Conservation (phyloP, 2,329 filamentous ascomycete species). For the Didymella segeticola region DNA sequence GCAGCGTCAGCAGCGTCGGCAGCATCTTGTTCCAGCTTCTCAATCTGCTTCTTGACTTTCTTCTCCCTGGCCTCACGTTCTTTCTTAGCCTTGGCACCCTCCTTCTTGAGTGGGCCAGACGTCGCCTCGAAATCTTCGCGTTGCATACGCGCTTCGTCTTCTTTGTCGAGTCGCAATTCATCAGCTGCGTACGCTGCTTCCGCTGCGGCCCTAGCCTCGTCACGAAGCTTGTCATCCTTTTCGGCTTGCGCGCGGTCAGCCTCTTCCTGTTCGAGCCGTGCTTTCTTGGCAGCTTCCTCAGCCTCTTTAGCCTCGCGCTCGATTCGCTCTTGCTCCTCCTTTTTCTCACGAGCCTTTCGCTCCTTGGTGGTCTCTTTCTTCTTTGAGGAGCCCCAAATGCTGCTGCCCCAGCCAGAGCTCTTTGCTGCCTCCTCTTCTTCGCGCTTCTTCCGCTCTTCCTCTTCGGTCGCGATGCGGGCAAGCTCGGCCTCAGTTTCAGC, state of each 20-base stretch:
- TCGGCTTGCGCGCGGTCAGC: conserved; percentile 24
- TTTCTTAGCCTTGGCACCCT: conserved; percentile 37
- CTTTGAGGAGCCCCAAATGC: conserved; percentile 34
- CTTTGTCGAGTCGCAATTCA: conserved; percentile 23
- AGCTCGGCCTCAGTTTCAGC: conserved; percentile 8
- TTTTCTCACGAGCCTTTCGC: conserved; percentile 44
- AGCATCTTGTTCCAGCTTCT: conserved; percentile 36
- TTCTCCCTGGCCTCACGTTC: conserved; percentile 39
- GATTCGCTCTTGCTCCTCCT: conserved; percentile 28
- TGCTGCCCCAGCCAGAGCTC: conserved; percentile 31
- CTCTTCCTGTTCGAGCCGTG: conserved; percentile 28
- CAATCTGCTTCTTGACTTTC: conserved; percentile 36
- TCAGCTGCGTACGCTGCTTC: conserved; percentile 28
- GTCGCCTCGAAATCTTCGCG: conserved; percentile 31
- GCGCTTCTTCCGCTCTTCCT: conserved; percentile 34
- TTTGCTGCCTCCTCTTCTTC: conserved; percentile 34
- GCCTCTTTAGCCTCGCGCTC: conserved; percentile 21
- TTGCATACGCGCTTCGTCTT: conserved; percentile 16
- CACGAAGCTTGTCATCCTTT: conserved; percentile 40
- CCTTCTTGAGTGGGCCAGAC: conserved; percentile 43
- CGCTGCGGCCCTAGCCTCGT: conserved; percentile 26
- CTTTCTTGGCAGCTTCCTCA: conserved; percentile 31
- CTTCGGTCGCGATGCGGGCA: conserved; percentile 35
- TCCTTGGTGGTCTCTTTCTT: conserved; percentile 50
- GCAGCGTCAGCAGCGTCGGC: conserved; percentile 46